phyloP scores from a whole-genome alignment of 352 stramenopile genomes.

The Albugo candida region DNA sequence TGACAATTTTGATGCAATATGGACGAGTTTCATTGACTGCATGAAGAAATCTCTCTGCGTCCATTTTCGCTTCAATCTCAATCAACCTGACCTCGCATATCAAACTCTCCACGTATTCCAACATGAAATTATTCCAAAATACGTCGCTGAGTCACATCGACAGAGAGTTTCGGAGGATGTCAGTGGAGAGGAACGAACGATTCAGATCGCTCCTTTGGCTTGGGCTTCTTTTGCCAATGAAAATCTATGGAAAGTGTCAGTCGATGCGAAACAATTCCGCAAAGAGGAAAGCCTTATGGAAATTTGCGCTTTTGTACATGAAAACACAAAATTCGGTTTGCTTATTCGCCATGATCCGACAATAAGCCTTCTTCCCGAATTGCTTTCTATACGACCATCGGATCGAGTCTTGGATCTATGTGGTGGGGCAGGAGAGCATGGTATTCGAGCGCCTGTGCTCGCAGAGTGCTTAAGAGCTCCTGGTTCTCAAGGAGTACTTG shows the following conservation, averaged over 20 bases:
- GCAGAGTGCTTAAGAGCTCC: neutral
- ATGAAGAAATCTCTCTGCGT: slow-evolving; percentile 61
- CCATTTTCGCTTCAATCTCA: slow-evolving; percentile 74
- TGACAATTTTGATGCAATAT: slow-evolving; percentile 20
- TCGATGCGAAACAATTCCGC: too few relatives aligned
- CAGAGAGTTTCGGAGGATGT: too few relatives aligned
- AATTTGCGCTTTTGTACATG: too few relatives aligned
- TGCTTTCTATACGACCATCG: slow-evolving; percentile 78
- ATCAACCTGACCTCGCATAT: neutral
- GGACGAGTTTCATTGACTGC: slow-evolving; percentile 50
- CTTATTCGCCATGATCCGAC: slow-evolving; percentile 78
- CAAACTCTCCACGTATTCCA: neutral
- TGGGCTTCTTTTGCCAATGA: too few relatives aligned
- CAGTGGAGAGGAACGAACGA: too few relatives aligned
- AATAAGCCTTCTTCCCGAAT: slow-evolving; percentile 88
- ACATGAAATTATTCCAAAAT: slow-evolving; percentile 15
- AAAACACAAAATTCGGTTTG: slow-evolving; percentile 7
- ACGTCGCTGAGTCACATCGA: slow-evolving; percentile 14
- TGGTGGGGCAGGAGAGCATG: slow-evolving; percentile 29
- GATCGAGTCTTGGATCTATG: slow-evolving; percentile 60
- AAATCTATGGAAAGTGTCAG: too few relatives aligned
- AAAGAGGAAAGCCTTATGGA: too few relatives aligned
- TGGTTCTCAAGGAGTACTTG: slow-evolving; percentile 13
- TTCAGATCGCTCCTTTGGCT: too few relatives aligned
- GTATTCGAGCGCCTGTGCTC: slow-evolving; percentile 25